Conservation (phyloP, 495 filamentous ascomycete genomes). For the Neurospora sp. region DNA sequence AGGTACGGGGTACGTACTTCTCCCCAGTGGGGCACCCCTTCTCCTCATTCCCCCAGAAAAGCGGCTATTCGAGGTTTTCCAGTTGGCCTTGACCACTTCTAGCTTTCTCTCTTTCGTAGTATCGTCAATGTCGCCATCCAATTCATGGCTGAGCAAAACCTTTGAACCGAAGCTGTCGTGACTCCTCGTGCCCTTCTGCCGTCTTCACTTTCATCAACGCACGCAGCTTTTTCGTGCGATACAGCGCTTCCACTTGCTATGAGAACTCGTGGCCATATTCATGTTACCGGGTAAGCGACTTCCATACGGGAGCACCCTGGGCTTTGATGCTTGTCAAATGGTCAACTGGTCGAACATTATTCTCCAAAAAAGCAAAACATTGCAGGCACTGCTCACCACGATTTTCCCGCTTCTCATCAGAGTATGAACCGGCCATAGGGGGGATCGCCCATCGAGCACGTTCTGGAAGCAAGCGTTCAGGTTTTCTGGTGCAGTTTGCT, state of each 20-base stretch:
- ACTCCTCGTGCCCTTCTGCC: neutral
- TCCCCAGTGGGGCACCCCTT: constrained; percentile 5
- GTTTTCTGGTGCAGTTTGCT: neutral
- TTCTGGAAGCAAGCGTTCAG: neutral
- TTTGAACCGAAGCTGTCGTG: neutral
- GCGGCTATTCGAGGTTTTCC: constrained; percentile 27
- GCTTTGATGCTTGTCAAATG: neutral
- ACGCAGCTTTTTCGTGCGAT: neutral
- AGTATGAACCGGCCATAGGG: neutral
- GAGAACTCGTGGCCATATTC: neutral
- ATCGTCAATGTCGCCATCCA: neutral
- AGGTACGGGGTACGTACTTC: neutral
- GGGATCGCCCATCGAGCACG: neutral
- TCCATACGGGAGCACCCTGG: neutral
- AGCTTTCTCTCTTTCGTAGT: neutral
- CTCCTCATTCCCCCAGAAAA: neutral
- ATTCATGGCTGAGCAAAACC: neutral
- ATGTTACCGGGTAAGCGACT: neutral
- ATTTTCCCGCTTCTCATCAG: neutral
- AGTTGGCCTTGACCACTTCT: neutral
- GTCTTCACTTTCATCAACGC: neutral
- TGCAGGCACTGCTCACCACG: neutral
- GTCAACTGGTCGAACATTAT: neutral
- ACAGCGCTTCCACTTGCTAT: neutral
- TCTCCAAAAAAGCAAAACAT: neutral